Percentiles rank a stretch among this genome's conserved stretches.
phyloP scores from a whole-genome alignment of 257 asterid species.

The Solanum chiquidenum region DNA sequence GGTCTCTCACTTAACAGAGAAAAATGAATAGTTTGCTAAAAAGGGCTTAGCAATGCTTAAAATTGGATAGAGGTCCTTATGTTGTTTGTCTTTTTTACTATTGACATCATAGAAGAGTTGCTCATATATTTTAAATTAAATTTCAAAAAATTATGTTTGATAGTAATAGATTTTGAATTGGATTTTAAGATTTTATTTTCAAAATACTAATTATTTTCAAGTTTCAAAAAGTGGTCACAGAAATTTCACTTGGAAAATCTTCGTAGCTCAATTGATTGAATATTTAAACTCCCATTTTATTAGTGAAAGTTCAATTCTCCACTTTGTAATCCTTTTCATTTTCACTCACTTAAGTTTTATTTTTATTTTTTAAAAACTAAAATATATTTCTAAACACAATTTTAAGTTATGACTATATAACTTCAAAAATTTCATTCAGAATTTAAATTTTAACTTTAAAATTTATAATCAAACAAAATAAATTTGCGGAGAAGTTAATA shows the following conservation, averaged over 20 bases:
- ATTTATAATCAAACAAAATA: not conserved
- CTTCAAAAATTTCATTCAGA: too few relatives aligned
- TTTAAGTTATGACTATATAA: too few relatives aligned
- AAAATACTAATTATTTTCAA: not conserved
- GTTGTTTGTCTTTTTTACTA: conserved; percentile 15
- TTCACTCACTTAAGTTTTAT: too few relatives aligned
- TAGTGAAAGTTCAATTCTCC: accelerated
- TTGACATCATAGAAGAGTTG: not conserved
- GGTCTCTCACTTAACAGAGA: conserved; percentile 15
- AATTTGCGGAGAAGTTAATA: conserved; percentile 2
- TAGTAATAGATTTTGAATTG: too few relatives aligned
- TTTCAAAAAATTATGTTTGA: not conserved
- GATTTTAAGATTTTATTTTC: too few relatives aligned
- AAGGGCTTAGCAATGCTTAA: not conserved
- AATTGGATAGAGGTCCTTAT: conserved; percentile 13
- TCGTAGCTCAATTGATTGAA: not conserved
- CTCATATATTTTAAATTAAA: not conserved
- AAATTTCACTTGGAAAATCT: not conserved
- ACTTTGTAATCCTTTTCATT: not conserved
- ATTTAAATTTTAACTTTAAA: too few relatives aligned
- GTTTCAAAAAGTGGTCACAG: not conserved
- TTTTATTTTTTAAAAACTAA: too few relatives aligned
- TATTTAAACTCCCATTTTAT: not conserved
- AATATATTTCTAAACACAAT: too few relatives aligned
- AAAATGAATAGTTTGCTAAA: not conserved